A percentile compares a stretch with the other conserved stretches of the same genome.
phyloP scores from a whole-genome alignment of 2,329 filamentous ascomycete species.

The Claviceps sp. region DNA sequence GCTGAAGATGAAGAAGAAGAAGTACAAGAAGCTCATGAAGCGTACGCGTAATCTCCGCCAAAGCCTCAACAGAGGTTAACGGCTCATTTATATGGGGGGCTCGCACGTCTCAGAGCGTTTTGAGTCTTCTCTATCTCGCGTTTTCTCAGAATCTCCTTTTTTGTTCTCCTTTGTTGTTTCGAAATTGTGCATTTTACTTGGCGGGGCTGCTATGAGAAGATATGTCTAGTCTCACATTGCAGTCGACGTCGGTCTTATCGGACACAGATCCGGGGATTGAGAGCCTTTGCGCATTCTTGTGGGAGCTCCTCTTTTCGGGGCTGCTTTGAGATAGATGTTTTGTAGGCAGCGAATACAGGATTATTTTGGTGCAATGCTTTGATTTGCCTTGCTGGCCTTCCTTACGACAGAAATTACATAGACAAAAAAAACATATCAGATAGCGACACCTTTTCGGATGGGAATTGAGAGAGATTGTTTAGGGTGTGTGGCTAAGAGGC shows the following conservation, averaged over 20 bases:
- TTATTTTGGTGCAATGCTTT: no score
- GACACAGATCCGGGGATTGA: slow-evolving; percentile 10
- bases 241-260: slow-evolving; percentile 13
- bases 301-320: no score
- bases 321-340: no score
- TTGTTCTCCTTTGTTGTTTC: not conserved
- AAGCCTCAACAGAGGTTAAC: slow-evolving; percentile 59
- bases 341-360: no score
- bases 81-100: slow-evolving; percentile 9
- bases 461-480: not conserved
- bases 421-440: not conserved
- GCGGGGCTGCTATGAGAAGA: slow-evolving; percentile 10
- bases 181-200: slow-evolving; percentile 11
- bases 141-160: not conserved
- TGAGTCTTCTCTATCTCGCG: not conserved
- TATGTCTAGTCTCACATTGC: slow-evolving; percentile 20
- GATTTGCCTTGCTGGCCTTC: no score
- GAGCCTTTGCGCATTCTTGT: no score
- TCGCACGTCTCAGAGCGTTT: not conserved
- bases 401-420: no score
- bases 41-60: slow-evolving; percentile 76
- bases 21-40: slow-evolving; percentile 99
- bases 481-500: not conserved
- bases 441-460: not conserved
- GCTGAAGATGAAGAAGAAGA: slow-evolving; percentile 99